Evolutionary conservation across 345 rosid species (phyloP).

Genomic region (Stellera chamaejasme): DNA sequence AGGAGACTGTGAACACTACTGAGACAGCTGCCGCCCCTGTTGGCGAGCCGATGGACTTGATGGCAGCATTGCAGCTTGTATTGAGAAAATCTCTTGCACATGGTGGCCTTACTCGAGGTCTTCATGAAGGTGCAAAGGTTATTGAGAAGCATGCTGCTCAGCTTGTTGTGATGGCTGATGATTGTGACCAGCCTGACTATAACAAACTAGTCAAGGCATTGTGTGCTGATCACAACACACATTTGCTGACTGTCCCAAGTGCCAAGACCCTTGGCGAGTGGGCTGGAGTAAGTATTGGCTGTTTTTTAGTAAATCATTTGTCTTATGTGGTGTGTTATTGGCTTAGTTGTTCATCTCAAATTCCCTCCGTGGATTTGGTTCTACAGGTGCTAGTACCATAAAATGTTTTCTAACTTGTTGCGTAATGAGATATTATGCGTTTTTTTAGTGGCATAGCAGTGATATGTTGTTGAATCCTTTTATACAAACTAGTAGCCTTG

Average conservation of each 20-base stretch:
- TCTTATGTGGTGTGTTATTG: not conserved
- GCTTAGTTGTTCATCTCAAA: too few relatives aligned
- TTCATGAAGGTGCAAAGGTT: conserved; percentile 70
- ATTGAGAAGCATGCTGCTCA: conserved; percentile 71
- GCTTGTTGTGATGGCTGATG: conserved; percentile 79
- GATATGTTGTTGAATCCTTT: too few relatives aligned
- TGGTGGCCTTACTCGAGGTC: conserved; percentile 72
- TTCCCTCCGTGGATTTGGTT: too few relatives aligned
- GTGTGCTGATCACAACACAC: conserved; percentile 63
- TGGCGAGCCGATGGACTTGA: conserved; percentile 62
- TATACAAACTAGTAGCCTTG: too few relatives aligned
- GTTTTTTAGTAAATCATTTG: not conserved
- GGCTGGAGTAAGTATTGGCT: conserved; percentile 63
- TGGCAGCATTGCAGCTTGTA: conserved; percentile 67
- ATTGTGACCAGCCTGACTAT: conserved; percentile 82
- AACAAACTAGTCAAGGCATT: conserved; percentile 74
- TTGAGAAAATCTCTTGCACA: conserved; percentile 71
- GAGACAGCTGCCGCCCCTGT: conserved; percentile 35
- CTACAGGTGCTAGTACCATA: too few relatives aligned
- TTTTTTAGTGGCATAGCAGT: too few relatives aligned
- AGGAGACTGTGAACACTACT: conserved; percentile 20
- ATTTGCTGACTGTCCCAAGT: conserved; percentile 61
- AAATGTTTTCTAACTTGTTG: too few relatives aligned
- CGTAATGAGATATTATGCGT: too few relatives aligned
- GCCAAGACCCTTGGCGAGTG: conserved; percentile 90